Percentiles rank a stretch among this genome's conserved stretches.
phyloP scores from a whole-genome alignment of 495 filamentous ascomycete genomes.

The Chaetomium tenue region DNA sequence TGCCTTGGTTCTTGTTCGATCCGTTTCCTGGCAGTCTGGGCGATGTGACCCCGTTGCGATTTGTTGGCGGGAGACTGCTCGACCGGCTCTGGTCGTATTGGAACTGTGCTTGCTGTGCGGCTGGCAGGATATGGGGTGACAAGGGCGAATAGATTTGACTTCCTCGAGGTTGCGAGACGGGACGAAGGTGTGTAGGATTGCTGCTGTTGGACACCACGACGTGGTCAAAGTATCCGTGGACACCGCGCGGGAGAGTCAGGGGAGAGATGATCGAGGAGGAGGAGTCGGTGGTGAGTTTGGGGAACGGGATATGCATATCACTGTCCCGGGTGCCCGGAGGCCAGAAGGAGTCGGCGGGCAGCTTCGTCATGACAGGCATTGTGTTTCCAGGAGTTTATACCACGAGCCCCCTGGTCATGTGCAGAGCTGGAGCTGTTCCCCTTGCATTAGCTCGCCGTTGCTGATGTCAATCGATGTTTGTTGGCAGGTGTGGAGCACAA shows the following conservation, averaged over 20 bases:
- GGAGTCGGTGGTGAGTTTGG: slow-evolving; percentile 32
- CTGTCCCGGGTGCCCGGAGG: slow-evolving; percentile 32
- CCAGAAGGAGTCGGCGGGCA: slow-evolving; percentile 37
- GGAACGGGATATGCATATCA: slow-evolving; percentile 25
- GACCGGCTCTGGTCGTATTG: slow-evolving; percentile 30
- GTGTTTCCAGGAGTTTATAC: background rate
- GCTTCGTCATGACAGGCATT: slow-evolving; percentile 36
- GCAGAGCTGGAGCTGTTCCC: background rate
- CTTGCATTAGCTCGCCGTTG: background rate
- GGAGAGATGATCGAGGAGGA: slow-evolving; percentile 44
- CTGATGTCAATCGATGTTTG: background rate
- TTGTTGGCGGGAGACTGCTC: slow-evolving; percentile 27
- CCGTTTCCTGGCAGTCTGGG: background rate
- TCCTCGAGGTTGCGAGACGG: slow-evolving; percentile 7
- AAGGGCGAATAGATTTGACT: slow-evolving; percentile 31
- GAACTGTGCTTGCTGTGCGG: slow-evolving; percentile 16
- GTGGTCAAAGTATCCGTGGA: slow-evolving; percentile 39
- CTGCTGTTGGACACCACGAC: slow-evolving; percentile 13
- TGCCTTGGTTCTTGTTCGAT: background rate
- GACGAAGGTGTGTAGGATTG: slow-evolving; percentile 11
- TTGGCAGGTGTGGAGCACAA: background rate
- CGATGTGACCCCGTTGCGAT: slow-evolving; percentile 6
- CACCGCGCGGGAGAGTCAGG: slow-evolving; percentile 39
- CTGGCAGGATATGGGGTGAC: slow-evolving; percentile 29
- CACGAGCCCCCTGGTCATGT: background rate